Percentiles rank a stretch among this genome's conserved stretches.
These are phyloP conservation scores for Brassica incana DNA, from an alignment of 345 rosid species.

Conservation along the genomic window DNA sequence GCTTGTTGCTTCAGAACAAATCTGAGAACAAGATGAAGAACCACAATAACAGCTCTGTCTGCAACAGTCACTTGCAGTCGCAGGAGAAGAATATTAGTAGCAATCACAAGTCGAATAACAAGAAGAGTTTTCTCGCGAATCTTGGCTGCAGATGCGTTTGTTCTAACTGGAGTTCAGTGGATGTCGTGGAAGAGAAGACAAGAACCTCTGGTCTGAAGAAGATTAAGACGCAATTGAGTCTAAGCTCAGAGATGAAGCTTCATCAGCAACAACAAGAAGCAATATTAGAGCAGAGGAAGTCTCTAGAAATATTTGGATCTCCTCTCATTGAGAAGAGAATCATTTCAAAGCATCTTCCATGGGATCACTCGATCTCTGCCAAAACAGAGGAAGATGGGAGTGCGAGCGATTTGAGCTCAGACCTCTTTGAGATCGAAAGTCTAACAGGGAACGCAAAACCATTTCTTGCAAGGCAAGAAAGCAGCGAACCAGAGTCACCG, in stretches of 20 bases:
- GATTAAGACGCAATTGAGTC: slow-evolving; percentile 24
- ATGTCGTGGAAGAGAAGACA: slow-evolving; percentile 44
- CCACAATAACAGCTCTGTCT: slow-evolving; percentile 25
- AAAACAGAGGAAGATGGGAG: slow-evolving; percentile 46
- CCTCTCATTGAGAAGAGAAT: slow-evolving; percentile 44
- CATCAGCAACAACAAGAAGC: slow-evolving; percentile 28
- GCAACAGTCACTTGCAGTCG: slow-evolving; percentile 22
- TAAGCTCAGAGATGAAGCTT: slow-evolving; percentile 31
- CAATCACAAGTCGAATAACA: slow-evolving; percentile 28
- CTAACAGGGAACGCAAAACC: slow-evolving; percentile 58
- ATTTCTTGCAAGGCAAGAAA: slow-evolving; percentile 56
- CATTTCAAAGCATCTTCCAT: slow-evolving; percentile 53
- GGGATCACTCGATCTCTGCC: slow-evolving; percentile 41
- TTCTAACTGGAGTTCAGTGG: slow-evolving; percentile 54
- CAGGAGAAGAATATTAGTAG: slow-evolving; percentile 19
- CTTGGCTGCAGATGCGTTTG: slow-evolving; percentile 68
- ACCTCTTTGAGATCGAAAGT: slow-evolving; percentile 85
- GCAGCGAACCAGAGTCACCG: slow-evolving; percentile 55
- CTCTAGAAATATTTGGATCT: slow-evolving; percentile 66
- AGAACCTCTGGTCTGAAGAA: slow-evolving; percentile 28
- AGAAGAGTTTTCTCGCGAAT: slow-evolving; percentile 54
- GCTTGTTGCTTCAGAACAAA: slow-evolving; percentile 62
- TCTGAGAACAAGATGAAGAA: slow-evolving; percentile 18
- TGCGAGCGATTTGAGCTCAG: slow-evolving; percentile 76
- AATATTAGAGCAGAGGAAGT: slow-evolving; percentile 44